These are phyloP conservation scores for Cladosporium phlei DNA, from an alignment of 2,329 filamentous ascomycete genomes.

Conservation along the genomic window DNA sequence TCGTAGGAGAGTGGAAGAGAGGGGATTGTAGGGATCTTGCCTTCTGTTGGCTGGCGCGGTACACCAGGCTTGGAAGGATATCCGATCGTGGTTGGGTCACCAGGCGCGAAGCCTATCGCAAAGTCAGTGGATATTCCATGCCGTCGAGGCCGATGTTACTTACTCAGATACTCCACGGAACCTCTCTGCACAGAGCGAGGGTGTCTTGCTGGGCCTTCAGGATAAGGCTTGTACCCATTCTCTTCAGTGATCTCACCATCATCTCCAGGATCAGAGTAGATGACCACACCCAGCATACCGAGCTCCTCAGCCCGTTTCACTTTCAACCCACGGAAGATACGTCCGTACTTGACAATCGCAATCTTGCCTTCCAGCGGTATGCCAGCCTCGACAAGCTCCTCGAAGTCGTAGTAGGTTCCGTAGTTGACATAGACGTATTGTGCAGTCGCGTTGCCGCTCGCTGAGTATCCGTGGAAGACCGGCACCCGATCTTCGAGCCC, in stretches of 20 bases:
- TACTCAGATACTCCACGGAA: slow-evolving; percentile 62
- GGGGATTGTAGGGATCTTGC: slow-evolving; percentile 75
- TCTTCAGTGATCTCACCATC: slow-evolving; percentile 76
- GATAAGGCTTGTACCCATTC: slow-evolving; percentile 75
- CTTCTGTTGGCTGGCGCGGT: slow-evolving; percentile 65
- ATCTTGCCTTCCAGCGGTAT: slow-evolving; percentile 79
- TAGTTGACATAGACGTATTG: slow-evolving; percentile 88
- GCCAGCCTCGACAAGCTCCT: slow-evolving; percentile 71
- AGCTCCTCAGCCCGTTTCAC: slow-evolving; percentile 88
- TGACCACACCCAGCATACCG: slow-evolving; percentile 77
- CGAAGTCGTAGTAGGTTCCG: slow-evolving; percentile 78
- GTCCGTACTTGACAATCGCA: slow-evolving; percentile 78
- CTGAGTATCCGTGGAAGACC: slow-evolving; percentile 92
- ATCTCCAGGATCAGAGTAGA: slow-evolving; percentile 86
- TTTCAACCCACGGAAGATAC: slow-evolving; percentile 84
- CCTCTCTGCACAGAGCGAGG: slow-evolving; percentile 87
- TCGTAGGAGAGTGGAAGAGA: slow-evolving; percentile 86
- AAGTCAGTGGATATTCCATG: too few species aligned
- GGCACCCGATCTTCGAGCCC: slow-evolving; percentile 68
- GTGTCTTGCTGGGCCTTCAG: slow-evolving; percentile 78
- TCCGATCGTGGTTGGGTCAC: slow-evolving; percentile 85
- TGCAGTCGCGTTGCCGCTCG: slow-evolving; percentile 84
- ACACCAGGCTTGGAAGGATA: slow-evolving; percentile 90
- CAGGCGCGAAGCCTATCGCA: slow-evolving; percentile 55
- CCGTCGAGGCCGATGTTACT: slow-evolving; percentile 16